Conservation (phyloP, 148 eudicot species). For the Fagopyrum homotropicum region DNA sequence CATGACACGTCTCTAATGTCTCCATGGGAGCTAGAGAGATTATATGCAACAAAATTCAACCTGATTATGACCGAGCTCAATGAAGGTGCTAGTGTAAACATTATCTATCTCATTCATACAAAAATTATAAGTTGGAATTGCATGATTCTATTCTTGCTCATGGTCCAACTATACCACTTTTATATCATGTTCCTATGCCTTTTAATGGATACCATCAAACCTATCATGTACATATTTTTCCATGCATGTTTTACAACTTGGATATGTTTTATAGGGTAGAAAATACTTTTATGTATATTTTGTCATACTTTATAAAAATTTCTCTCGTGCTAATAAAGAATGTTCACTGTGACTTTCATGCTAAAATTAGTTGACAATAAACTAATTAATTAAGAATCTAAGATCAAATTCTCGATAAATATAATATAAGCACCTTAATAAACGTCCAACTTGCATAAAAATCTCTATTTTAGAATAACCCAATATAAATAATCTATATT, state of each 20-base stretch:
- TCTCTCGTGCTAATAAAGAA: not conserved
- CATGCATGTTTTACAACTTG: not conserved
- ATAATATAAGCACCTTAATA: too few species aligned
- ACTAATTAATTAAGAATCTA: too few species aligned
- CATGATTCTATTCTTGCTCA: not conserved
- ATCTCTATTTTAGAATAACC: too few species aligned
- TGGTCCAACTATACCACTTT: not conserved
- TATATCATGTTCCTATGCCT: conserved; percentile 1
- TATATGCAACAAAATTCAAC: not conserved
- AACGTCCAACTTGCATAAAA: too few species aligned
- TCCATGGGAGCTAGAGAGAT: not conserved
- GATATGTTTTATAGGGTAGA: not conserved
- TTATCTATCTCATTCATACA: not conserved
- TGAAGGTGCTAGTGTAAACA: not conserved
- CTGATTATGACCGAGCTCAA: not conserved
- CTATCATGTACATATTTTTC: not conserved
- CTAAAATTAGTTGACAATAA: too few species aligned
- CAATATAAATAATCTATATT: too few species aligned
- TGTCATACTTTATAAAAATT: not conserved
- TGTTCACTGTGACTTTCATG: too few species aligned
- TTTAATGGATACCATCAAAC: not conserved
- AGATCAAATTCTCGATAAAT: too few species aligned
- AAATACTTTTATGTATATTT: not conserved
- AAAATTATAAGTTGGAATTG: not conserved
- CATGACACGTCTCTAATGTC: not conserved